Conservation (phyloP, 306 rosid species). For the Abrus precatorius region DNA sequence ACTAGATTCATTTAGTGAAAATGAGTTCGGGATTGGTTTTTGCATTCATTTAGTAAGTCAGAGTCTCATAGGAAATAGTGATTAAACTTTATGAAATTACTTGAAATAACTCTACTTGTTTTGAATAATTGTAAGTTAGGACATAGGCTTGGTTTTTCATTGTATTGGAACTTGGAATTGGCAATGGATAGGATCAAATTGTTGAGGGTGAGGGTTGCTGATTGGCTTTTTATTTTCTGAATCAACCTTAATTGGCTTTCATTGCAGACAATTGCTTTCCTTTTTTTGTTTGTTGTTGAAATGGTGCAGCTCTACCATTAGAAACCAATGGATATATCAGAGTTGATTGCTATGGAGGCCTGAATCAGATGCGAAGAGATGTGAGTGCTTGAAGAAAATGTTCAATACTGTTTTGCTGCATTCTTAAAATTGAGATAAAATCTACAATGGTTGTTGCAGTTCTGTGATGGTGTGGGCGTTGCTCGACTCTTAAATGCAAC, state of each 20-base stretch:
- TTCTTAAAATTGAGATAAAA: slow-evolving; percentile 39
- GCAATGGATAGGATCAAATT: slow-evolving; percentile 19
- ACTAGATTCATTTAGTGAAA: slow-evolving; percentile 24
- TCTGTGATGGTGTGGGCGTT: slow-evolving; percentile 95
- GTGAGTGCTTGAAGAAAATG: slow-evolving; percentile 57
- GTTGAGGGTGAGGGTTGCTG: slow-evolving; percentile 41
- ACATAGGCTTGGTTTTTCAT: not conserved
- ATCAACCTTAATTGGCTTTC: slow-evolving; percentile 76
- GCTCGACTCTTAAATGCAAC: slow-evolving; percentile 89
- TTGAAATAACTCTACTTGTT: slow-evolving; percentile 15
- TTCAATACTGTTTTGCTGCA: slow-evolving; percentile 26
- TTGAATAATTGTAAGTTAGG: slow-evolving; percentile 33
- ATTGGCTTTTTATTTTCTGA: slow-evolving; percentile 62
- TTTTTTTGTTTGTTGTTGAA: slow-evolving; percentile 60
- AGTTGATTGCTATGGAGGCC: slow-evolving; percentile 97
- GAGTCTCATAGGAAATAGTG: not conserved
- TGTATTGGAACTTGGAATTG: slow-evolving; percentile 28
- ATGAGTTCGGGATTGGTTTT: slow-evolving; percentile 15
- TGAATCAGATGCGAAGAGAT: slow-evolving; percentile 98
- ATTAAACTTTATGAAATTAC: slow-evolving; percentile 12
- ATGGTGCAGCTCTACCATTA: slow-evolving; percentile 84
- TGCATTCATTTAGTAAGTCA: not conserved
- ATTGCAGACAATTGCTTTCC: slow-evolving; percentile 67
- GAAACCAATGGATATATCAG: slow-evolving; percentile 83
- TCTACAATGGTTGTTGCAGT: slow-evolving; percentile 62